phyloP scores from a whole-genome alignment of 1,284 basidiomycete genomes.

The Tranzscheliella williamsii region DNA sequence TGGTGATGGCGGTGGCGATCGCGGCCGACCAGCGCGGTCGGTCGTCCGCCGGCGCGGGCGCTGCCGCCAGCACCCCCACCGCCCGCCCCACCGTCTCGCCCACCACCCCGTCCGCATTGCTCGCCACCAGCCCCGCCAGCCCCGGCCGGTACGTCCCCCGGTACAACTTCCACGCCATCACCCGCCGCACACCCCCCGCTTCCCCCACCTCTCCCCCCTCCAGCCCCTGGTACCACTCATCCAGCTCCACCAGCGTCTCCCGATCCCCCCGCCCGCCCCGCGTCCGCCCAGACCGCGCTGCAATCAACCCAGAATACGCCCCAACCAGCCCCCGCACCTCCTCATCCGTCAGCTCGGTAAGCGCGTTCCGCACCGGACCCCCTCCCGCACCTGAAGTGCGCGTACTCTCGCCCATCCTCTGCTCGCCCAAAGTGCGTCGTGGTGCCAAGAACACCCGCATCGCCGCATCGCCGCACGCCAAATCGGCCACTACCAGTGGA shows the following conservation, averaged over 20 bases:
- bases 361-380: not conserved
- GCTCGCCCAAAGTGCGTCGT: too few relatives aligned
- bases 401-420: not conserved
- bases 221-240: not conserved
- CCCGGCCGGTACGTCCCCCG: conserved; percentile 22
- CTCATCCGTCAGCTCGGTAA: not conserved
- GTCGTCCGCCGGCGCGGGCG: too few relatives aligned
- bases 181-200: not conserved
- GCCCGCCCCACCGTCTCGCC: not conserved
- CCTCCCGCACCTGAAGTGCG: not conserved
- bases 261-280: not conserved
- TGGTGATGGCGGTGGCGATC: not conserved
- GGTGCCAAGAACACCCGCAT: too few relatives aligned
- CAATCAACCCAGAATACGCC: not conserved
- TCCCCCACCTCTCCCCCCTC: not conserved
- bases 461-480: too few relatives aligned
- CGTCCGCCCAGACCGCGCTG: not conserved
- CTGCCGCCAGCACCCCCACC: too few relatives aligned
- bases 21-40: too few relatives aligned
- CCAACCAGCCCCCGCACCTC: too few relatives aligned
- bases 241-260: not conserved
- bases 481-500: too few relatives aligned
- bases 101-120: conserved; percentile 6
- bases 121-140: conserved; percentile 5
- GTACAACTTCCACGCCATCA: conserved; percentile 29